These are phyloP conservation scores for Chalciporus sp. DNA, from an alignment of 1,284 basidiomycete species.

Conservation along the genomic window DNA sequence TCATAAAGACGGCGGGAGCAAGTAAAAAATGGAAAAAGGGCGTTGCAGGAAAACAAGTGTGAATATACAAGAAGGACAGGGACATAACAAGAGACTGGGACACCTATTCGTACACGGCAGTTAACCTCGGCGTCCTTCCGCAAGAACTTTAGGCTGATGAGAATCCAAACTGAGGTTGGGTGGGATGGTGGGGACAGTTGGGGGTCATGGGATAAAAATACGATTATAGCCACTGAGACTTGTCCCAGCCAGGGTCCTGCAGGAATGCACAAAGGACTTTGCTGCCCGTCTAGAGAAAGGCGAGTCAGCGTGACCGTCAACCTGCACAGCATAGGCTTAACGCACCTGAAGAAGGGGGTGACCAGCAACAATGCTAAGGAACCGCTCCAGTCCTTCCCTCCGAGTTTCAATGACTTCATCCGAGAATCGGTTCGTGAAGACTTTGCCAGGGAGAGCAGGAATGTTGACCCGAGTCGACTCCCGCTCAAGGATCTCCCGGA, in stretches of 20 bases:
- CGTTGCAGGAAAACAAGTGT: conserved; percentile 16
- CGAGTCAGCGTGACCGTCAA: conserved; percentile 12
- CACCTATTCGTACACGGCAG: conserved; percentile 27
- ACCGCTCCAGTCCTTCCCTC: conserved; percentile 92
- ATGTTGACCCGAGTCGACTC: conserved; percentile 98
- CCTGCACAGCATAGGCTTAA: background rate
- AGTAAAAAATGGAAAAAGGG: background rate
- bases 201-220: background rate
- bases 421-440: conserved; percentile 95
- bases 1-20: background rate
- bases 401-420: conserved; percentile 96
- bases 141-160: conserved; percentile 1
- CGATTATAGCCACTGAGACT: conserved; percentile 67
- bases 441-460: conserved; percentile 94
- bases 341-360: conserved; percentile 92
- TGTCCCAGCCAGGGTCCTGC: conserved; percentile 88
- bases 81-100: conserved; percentile 9
- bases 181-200: background rate
- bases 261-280: conserved; percentile 97
- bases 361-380: conserved; percentile 95
- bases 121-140: conserved; percentile 12
- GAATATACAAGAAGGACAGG: conserved; percentile 32
- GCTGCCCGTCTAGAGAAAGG: conserved; percentile 78
- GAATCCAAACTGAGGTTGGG: conserved; percentile 1
- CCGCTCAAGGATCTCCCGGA: conserved; percentile 96